These are phyloP conservation scores for Botrytis galanthina DNA, from an alignment of 2,329 filamentous ascomycete genomes.

Conservation along the genomic window DNA sequence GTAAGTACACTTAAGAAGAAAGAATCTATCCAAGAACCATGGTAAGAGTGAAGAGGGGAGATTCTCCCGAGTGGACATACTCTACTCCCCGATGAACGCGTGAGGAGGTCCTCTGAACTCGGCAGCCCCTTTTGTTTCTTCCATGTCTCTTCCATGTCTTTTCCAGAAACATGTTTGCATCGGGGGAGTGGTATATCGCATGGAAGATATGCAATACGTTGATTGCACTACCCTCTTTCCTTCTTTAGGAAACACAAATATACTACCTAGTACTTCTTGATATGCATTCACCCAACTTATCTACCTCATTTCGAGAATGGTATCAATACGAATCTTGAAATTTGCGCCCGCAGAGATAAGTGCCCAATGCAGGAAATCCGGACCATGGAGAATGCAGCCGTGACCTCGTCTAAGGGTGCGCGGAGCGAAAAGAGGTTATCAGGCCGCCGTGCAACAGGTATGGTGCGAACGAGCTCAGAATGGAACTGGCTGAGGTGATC, in stretches of 20 bases:
- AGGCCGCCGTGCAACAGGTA: background rate
- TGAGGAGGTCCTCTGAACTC: too few relatives aligned
- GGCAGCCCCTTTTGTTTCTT: too few relatives aligned
- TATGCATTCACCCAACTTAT: background rate
- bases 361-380: background rate
- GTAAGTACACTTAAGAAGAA: too few relatives aligned
- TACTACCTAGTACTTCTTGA: background rate
- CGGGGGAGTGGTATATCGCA: too few relatives aligned
- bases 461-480: background rate
- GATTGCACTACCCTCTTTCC: too few relatives aligned
- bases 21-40: too few relatives aligned
- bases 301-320: background rate
- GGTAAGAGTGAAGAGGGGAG: too few relatives aligned
- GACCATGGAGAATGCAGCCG: background rate
- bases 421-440: background rate
- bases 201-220: too few relatives aligned
- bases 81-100: too few relatives aligned
- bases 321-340: background rate
- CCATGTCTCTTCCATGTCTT: too few relatives aligned
- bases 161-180: too few relatives aligned
- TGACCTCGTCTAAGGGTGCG: background rate
- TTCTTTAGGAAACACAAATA: background rate
- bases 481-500: background rate
- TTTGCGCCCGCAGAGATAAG: background rate
- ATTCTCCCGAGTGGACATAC: too few relatives aligned